Evolutionary conservation across 441 rosid genomes (phyloP).

Genomic region (Adansonia madagascariensis): DNA sequence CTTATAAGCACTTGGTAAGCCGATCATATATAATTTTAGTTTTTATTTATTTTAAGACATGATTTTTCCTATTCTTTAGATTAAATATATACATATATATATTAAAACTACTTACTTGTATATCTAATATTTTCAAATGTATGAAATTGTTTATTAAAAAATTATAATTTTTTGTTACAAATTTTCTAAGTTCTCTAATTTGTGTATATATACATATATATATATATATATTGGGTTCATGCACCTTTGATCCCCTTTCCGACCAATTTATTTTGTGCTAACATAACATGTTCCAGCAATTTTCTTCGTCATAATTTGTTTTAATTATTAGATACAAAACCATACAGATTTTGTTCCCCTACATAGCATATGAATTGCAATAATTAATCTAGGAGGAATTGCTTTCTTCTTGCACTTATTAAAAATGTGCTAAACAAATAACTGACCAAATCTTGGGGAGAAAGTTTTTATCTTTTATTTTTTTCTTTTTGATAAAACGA

Average conservation of each 20-base stretch:
- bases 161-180: not conserved
- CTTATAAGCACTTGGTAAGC: no score
- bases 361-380: not conserved
- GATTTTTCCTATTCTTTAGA: not conserved
- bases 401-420: not conserved
- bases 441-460: not conserved
- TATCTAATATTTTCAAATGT: no score
- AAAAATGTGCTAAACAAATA: not conserved
- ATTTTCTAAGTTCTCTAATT: no score
- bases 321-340: not conserved
- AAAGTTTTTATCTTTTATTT: no score
- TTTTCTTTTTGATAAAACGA: no score
- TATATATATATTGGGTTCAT: no score
- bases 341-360: not conserved
- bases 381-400: not conserved
- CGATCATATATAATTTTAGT: no score
- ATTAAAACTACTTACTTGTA: no score
- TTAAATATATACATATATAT: no score
- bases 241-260: not conserved
- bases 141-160: not conserved
- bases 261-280: not conserved
- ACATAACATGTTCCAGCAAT: not conserved
- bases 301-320: not conserved
- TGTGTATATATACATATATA: no score
- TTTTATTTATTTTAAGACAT: not conserved